Evolutionary conservation across 2,329 filamentous ascomycete genomes (phyloP).

Genomic region (Trichoderma sp.): DNA sequence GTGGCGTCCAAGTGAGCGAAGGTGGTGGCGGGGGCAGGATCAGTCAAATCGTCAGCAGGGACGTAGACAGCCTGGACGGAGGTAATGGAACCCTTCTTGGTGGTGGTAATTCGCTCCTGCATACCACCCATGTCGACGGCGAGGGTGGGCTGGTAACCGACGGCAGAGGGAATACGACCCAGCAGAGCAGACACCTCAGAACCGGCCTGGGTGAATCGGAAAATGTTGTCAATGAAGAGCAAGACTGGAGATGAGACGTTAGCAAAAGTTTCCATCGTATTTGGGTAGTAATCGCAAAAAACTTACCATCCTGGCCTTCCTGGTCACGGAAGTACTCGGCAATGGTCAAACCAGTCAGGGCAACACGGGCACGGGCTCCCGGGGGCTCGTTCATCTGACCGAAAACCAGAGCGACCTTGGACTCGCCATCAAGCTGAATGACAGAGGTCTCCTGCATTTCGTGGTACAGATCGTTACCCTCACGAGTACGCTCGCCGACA

Average conservation of each 20-base stretch:
- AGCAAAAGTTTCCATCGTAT: slow-evolving; percentile 1
- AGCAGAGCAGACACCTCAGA: slow-evolving; percentile 99
- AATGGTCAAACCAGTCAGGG: slow-evolving; percentile 83
- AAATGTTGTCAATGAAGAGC: slow-evolving; percentile 99
- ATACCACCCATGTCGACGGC: slow-evolving; percentile 99
- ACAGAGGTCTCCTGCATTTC: slow-evolving; percentile 99
- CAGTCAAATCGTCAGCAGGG: slow-evolving; percentile 99
- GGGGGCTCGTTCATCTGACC: slow-evolving; percentile 99
- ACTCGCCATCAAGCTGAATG: slow-evolving; percentile 98
- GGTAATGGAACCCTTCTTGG: slow-evolving; percentile 98
- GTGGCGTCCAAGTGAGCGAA: slow-evolving; percentile 99
- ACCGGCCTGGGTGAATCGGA: slow-evolving; percentile 99
- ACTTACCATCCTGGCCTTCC: slow-evolving; percentile 82
- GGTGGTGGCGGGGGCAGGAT: slow-evolving; percentile 98
- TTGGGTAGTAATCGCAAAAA: slow-evolving; percentile 11
- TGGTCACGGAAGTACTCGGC: slow-evolving; percentile 81
- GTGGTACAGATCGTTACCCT: slow-evolving; percentile 99
- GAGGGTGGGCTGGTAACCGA: slow-evolving; percentile 99
- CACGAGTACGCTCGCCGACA: slow-evolving; percentile 99
- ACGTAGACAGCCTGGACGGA: slow-evolving; percentile 99
- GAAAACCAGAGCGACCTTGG: slow-evolving; percentile 99
- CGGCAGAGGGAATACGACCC: slow-evolving; percentile 99
- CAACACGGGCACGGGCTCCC: slow-evolving; percentile 99
- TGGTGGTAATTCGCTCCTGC: slow-evolving; percentile 99
- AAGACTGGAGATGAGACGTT: slow-evolving; percentile 62